A percentile compares a stretch with the other conserved stretches of the same genome.
Evolutionary conservation across 2,329 filamentous ascomycete genomes (phyloP).

Genomic region (Ceratocystis colombiana): DNA sequence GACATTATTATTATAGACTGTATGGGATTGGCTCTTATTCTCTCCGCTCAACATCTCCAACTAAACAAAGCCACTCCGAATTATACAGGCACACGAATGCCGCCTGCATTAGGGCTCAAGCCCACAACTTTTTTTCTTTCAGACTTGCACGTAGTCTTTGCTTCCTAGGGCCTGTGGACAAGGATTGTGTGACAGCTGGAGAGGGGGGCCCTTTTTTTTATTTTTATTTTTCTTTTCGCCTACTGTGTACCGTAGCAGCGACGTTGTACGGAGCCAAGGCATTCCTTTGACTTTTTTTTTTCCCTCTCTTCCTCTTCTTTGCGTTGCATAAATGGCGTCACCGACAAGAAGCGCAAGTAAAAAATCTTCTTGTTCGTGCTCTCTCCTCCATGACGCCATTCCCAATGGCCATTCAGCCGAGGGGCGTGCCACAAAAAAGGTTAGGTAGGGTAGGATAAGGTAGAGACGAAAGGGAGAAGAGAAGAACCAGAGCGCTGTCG

Average conservation of each 20-base stretch:
- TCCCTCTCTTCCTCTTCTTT: neutral
- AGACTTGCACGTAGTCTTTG: neutral
- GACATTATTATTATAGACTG: neutral
- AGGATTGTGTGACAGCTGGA: too few relatives aligned
- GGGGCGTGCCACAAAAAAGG: neutral
- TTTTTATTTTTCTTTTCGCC: too few relatives aligned
- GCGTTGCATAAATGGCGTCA: neutral
- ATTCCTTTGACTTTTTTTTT: neutral
- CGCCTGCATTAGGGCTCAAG: conserved; percentile 3
- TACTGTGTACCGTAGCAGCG: too few relatives aligned
- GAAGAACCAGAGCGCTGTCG: neutral
- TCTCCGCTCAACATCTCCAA: too few relatives aligned
- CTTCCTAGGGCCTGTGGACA: too few relatives aligned
- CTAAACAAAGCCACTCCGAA: too few relatives aligned
- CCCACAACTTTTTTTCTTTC: neutral
- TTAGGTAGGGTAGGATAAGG: neutral
- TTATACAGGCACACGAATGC: neutral
- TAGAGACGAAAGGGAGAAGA: conserved; percentile 9
- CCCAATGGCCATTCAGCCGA: neutral
- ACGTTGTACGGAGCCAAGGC: neutral
- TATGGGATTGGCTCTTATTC: too few relatives aligned
- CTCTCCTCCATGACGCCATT: neutral
- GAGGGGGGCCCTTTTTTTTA: too few relatives aligned
- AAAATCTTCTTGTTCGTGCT: neutral
- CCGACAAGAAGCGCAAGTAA: neutral